phyloP scores from a whole-genome alignment of 345 rosid species.

The Trapa bicornis region DNA sequence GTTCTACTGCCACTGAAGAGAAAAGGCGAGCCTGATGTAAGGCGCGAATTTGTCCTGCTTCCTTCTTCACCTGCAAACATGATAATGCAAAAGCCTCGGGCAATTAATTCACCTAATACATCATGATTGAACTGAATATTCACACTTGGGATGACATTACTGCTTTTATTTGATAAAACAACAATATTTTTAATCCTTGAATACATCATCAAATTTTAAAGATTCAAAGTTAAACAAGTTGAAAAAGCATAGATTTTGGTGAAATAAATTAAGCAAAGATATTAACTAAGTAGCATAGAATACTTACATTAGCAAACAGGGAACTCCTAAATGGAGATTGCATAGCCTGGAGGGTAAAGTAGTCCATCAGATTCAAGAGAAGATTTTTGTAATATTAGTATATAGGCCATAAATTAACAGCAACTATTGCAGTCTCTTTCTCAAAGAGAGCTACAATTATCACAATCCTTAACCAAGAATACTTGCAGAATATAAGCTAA shows the following conservation, averaged over 20 bases:
- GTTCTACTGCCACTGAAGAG: background rate
- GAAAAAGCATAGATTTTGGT: background rate
- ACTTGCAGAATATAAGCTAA: background rate
- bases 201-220: background rate
- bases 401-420: background rate
- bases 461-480: background rate
- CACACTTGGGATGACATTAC: background rate
- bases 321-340: slow-evolving; percentile 89
- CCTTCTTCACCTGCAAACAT: background rate
- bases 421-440: background rate
- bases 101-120: background rate
- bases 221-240: background rate
- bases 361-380: background rate
- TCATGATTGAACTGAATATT: background rate
- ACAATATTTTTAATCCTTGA: no score
- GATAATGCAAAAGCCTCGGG: background rate
- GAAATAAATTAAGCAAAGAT: background rate
- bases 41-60: background rate
- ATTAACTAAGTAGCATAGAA: background rate
- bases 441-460: background rate
- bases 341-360: slow-evolving; percentile 35
- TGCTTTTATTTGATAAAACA: no score
- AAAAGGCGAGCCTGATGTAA: background rate
- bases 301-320: slow-evolving; percentile 83
- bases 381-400: background rate